These are phyloP conservation scores for Eucalyptus brandiana DNA, from an alignment of 345 rosid genomes.

Conservation along the genomic window DNA sequence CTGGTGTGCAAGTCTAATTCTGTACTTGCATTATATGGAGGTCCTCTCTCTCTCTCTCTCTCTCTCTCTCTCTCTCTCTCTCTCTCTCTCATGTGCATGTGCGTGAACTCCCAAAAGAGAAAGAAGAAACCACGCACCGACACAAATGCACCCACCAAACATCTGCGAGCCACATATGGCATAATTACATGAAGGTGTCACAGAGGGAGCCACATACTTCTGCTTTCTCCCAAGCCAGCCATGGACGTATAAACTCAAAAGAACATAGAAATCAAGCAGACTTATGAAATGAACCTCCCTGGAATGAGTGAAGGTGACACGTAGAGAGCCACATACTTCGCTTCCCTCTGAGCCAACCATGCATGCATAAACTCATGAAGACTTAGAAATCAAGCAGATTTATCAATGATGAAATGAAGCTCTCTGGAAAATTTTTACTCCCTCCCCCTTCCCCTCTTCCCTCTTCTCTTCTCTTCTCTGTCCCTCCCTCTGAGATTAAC, in stretches of 20 bases:
- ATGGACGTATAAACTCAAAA: background rate
- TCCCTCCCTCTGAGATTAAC: background rate
- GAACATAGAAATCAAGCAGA: background rate
- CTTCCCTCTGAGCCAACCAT: background rate
- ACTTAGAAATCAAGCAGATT: background rate
- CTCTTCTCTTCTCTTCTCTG: background rate
- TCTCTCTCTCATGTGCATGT: background rate
- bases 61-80: background rate
- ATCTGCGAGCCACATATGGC: background rate
- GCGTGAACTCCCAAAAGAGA: background rate
- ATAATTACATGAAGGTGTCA: background rate
- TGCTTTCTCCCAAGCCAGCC: background rate
- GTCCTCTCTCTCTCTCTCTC: constrained; percentile 13
- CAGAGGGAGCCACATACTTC: background rate
- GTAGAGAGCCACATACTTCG: background rate
- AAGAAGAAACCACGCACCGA: background rate
- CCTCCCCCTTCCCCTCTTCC: background rate
- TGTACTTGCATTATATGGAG: constrained; percentile 41
- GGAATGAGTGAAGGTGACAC: background rate
- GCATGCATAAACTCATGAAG: background rate
- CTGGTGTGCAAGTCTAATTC: constrained; percentile 47
- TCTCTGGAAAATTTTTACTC: background rate
- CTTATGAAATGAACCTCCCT: background rate
- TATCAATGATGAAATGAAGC: background rate
- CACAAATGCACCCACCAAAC: background rate